Base-by-base conservation (phyloP, 2,329 filamentous ascomycete genomes). In the Aspergillus versicolor region DNA sequence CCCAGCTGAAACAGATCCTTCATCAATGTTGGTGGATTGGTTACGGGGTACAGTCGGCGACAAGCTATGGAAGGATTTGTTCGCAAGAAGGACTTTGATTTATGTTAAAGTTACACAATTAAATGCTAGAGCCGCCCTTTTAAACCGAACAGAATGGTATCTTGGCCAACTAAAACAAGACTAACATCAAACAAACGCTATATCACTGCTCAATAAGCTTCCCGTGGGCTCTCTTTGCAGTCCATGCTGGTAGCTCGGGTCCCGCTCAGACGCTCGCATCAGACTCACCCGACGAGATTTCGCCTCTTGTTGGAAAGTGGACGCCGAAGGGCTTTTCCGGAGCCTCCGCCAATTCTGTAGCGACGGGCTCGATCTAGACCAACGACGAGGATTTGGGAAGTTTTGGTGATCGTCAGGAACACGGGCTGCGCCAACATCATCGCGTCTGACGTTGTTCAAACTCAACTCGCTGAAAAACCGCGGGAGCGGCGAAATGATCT, bases 381-480 rank as follows among this genome's bases (percentile, higher is more conserved):
- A 70, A 34, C 56, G 59, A 32, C 64, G 60, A n/a, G 60, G 57
- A 8, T 17, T 27, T 11, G 45, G 34, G 15, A n/a, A 27, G 38
- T 65, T 61, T 21, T 67, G 60, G 17, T 55, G 49, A 61, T 65
- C 54, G 5, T 63, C 61, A 38, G 66, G 57, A 4, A 58, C 59
- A 17, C 57, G 41, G 22, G 49, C 59, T 47, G 56, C 59, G 13
- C 61, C 65, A 4, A 61, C 61, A n/a, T 66, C 69, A 30, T 64
- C 54, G 3, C 60, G 69, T 27, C 61, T 63, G 37, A 56, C 53
- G 60, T 67, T 68, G 49, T 54, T 61, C 51, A 75, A 50, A 54
- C 71, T 74, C 17, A 64, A 61, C 38, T 75, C 70, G 43, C 72
- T 75, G 65, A 68, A 72, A 58, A 72, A 73, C 17, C 67, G 70